Conservation (phyloP, 2,329 filamentous ascomycete species). For the Calonectria pseudoturangicola region DNA sequence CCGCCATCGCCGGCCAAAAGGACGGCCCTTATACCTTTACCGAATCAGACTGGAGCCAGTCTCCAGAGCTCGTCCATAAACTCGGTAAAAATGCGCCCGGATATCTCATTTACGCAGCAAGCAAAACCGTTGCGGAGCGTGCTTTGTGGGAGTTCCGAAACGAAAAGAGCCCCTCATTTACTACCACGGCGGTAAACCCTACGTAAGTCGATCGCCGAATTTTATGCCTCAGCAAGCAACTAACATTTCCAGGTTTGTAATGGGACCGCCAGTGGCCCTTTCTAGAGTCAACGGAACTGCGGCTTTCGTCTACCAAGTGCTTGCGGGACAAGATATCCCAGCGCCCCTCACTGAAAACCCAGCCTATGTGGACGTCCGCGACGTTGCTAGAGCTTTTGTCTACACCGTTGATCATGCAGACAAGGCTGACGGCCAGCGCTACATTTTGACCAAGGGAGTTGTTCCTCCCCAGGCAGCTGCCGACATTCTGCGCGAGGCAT, state of each 20-base stretch:
- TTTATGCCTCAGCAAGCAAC: not conserved
- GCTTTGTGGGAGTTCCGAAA: constrained; percentile 52
- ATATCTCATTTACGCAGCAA: constrained; percentile 49
- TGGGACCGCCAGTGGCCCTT: constrained; percentile 49
- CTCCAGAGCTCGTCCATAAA: constrained; percentile 43
- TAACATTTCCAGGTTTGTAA: constrained; percentile 48
- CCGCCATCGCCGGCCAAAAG: constrained; percentile 38
- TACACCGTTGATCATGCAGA: constrained; percentile 48
- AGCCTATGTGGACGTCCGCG: constrained; percentile 50
- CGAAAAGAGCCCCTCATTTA: constrained; percentile 46
- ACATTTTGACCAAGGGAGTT: constrained; percentile 43
- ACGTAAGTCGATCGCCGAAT: constrained; percentile 35
- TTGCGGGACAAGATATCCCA: constrained; percentile 51
- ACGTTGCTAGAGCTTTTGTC: constrained; percentile 49
- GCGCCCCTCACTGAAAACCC: constrained; percentile 37
- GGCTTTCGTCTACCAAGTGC: constrained; percentile 50
- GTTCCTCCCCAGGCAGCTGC: constrained; percentile 50
- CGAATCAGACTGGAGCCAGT: constrained; percentile 51
- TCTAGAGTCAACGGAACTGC: constrained; percentile 48
- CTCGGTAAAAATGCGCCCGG: constrained; percentile 47
- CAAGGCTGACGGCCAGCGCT: constrained; percentile 48
- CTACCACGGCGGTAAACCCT: constrained; percentile 52
- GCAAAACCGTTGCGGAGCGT: constrained; percentile 49
- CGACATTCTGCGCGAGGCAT: constrained; percentile 51
- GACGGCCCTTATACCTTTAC: constrained; percentile 44